A percentile compares a stretch with the other conserved stretches of the same genome.
Conservation (phyloP, 176 grass and related monocot species). For the Oryza coarctata region DNA sequence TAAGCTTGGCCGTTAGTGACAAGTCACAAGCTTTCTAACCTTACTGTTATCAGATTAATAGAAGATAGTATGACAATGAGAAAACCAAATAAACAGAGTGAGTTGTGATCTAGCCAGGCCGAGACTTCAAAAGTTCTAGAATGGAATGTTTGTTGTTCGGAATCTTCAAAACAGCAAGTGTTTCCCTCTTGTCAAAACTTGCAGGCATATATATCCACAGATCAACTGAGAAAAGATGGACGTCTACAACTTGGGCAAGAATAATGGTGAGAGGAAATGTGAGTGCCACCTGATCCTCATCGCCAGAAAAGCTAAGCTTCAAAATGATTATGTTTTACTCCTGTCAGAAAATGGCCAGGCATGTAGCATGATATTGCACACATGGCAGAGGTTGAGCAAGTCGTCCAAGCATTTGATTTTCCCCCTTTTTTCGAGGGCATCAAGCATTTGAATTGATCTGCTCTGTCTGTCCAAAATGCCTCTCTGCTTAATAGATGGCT, state of each 20-base stretch:
- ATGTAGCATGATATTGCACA: not conserved
- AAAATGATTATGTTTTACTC: constrained; percentile 5
- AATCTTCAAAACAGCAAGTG: not conserved
- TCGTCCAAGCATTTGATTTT: not conserved
- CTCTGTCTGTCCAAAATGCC: not conserved
- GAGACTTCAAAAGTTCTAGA: not conserved
- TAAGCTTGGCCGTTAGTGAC: not conserved
- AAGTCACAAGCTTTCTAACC: not conserved
- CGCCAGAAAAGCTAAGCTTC: not conserved
- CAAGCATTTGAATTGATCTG: not conserved
- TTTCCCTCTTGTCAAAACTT: not conserved
- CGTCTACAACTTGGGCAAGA: not conserved
- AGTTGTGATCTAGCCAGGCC: not conserved
- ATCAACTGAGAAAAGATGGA: not conserved
- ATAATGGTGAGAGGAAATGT: not conserved
- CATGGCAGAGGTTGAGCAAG: not conserved
- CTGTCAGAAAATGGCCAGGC: not conserved
- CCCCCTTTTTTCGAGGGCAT: too few species aligned
- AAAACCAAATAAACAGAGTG: not conserved
- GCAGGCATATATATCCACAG: not conserved
- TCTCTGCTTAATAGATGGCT: not conserved
- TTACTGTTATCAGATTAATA: not conserved
- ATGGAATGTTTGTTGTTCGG: not conserved
- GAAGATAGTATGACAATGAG: not conserved
- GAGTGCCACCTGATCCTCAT: not conserved